These are phyloP conservation scores for Funneliformis geosporum DNA, from an alignment of 192 early-diverging fungal species.

Conservation along the genomic window DNA sequence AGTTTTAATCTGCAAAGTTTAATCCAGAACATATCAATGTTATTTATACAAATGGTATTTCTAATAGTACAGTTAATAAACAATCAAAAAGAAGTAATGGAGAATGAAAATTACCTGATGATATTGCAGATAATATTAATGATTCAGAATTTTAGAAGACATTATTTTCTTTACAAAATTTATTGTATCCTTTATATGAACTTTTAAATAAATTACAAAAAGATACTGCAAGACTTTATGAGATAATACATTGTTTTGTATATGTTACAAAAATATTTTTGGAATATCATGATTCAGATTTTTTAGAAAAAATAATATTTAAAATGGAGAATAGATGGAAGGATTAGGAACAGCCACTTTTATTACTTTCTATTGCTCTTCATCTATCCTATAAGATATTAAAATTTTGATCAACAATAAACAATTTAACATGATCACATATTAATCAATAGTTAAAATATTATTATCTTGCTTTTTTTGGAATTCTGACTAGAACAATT, in stretches of 20 bases:
- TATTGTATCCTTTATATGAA: neutral
- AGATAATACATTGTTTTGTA: slow-evolving; percentile 7
- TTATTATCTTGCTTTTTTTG: neutral
- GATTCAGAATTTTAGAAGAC: neutral
- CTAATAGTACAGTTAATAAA: neutral
- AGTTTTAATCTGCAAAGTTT: neutral
- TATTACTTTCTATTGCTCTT: slow-evolving; percentile 1
- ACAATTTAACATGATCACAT: neutral
- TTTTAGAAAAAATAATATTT: neutral
- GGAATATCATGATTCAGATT: neutral
- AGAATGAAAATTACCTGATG: neutral
- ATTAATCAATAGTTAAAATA: slow-evolving; percentile 5
- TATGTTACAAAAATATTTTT: neutral
- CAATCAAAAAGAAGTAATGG: neutral
- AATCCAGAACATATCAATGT: neutral
- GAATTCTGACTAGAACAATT: neutral
- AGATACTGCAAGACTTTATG: neutral
- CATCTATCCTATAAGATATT: neutral
- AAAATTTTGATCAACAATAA: neutral
- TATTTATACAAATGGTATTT: neutral
- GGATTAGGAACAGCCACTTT: neutral
- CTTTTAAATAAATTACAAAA: slow-evolving; percentile 15
- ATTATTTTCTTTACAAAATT: slow-evolving; percentile 19
- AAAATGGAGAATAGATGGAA: slow-evolving; percentile 1
- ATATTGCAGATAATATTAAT: slow-evolving; percentile 5